Base-by-base conservation (phyloP, 768 basidiomycete genomes). In the Lactifluus piperatus region DNA sequence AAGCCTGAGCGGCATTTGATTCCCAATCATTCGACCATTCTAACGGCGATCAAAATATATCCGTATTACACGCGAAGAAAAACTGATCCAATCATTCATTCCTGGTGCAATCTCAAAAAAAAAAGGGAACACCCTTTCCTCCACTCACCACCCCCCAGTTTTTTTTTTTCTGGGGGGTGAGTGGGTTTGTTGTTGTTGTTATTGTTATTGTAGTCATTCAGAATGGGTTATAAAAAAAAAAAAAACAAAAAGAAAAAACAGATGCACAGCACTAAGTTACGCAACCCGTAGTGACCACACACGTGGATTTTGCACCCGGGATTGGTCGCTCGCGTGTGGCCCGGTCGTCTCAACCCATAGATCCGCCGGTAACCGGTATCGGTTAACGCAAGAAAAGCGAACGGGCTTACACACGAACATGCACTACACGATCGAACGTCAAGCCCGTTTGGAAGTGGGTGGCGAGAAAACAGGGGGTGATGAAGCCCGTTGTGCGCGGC, bases 11-110 rank as follows among this genome's bases (percentile, higher is more conserved):
- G 37, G 49, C 48, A 56, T 56, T 39, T 56, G 54, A 51, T 56
- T 56, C 54, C 59, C 45, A 32, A 60, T 60, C 59, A 60, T 51
- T 60, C 49, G 54, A 60, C 59, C 59, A 56, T 60, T 60, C 54
- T 56, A 56, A 60, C 54, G 54, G 59, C 59, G 54, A 60, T 60
- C 59, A 56, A 60, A 60, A 49, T 30, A 14, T 41, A 43, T 47
- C 20, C 39, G 43, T 44, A 24, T 37, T 8, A 20, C 48, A 30
- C 24, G 32, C 26, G 26, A 52, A 44, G 34, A 5, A 34, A 26
- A 18, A 51, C 30, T 60, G 58, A 59, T 57, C 32, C 57, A 52
- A 58, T 52, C 57, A 51, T 57, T 57, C 39, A 18, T 41, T 13
- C 6, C 8, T 29, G 2, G 14, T 32, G 9, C 50, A 39, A 37